phyloP scores from a whole-genome alignment of 1,284 basidiomycete species.

The Mycosarcoma mackinlayi region DNA sequence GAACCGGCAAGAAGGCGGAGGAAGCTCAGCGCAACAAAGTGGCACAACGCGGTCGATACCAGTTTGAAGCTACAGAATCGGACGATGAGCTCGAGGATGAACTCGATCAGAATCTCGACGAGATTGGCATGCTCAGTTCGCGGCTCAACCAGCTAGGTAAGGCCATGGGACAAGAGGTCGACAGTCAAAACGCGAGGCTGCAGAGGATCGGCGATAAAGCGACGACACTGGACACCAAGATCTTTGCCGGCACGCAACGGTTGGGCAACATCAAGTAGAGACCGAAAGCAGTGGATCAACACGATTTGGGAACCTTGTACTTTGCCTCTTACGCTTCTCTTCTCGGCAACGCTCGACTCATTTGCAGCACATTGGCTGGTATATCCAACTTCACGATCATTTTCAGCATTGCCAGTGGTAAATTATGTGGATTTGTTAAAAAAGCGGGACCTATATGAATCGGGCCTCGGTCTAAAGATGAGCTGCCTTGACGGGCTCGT shows the following conservation, averaged over 20 bases:
- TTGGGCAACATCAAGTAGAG: slow-evolving; percentile 60
- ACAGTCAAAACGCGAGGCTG: slow-evolving; percentile 63
- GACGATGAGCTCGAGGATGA: slow-evolving; percentile 87
- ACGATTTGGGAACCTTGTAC: no score
- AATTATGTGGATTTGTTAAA: no score
- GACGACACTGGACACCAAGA: slow-evolving; percentile 60
- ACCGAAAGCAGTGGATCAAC: no score
- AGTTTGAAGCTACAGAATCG: slow-evolving; percentile 93
- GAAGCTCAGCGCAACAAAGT: slow-evolving; percentile 41
- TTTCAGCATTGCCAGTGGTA: no score
- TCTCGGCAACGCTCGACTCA: no score
- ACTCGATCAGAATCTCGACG: slow-evolving; percentile 89
- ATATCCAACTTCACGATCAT: no score
- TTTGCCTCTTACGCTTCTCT: no score
- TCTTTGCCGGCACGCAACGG: slow-evolving; percentile 63
- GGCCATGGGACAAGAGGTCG: slow-evolving; percentile 76
- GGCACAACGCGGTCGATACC: slow-evolving; percentile 83
- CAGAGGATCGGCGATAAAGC: slow-evolving; percentile 64
- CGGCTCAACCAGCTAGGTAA: slow-evolving; percentile 84
- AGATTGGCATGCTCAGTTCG: slow-evolving; percentile 83
- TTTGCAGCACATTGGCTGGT: no score
- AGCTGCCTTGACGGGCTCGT: slow-evolving; percentile 38
- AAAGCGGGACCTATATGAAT: no score
- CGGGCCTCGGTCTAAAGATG: no score
- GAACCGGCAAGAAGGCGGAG: slow-evolving; percentile 35